Percentiles rank a stretch among this genome's conserved stretches.
These are phyloP conservation scores for Aspergillus ruber DNA, from an alignment of 2,329 filamentous ascomycete species.

Conservation along the genomic window DNA sequence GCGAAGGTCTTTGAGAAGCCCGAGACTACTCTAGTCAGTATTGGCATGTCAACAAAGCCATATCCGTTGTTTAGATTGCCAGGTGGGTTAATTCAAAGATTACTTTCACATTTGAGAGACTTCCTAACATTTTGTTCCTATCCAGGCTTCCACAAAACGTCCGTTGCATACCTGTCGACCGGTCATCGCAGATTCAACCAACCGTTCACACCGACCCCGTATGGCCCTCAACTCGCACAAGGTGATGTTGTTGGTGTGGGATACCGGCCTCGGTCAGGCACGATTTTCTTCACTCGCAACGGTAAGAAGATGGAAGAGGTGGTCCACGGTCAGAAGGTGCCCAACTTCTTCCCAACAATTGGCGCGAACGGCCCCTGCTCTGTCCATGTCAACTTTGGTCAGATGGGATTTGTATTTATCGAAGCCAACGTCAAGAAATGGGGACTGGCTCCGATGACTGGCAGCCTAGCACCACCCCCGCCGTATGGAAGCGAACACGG, in stretches of 20 bases:
- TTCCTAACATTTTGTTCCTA: slow-evolving; percentile 7
- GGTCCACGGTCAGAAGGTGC: slow-evolving; percentile 82
- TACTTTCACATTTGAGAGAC: neutral
- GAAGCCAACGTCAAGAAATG: slow-evolving; percentile 99
- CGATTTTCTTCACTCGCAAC: slow-evolving; percentile 96
- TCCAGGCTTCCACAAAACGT: slow-evolving; percentile 82
- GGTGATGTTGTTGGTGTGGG: slow-evolving; percentile 95
- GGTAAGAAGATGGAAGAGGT: slow-evolving; percentile 96
- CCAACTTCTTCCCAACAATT: slow-evolving; percentile 97
- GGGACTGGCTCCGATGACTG: slow-evolving; percentile 93
- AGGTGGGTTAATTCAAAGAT: slow-evolving; percentile 51
- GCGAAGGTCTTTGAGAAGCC: slow-evolving; percentile 98
- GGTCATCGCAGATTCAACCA: slow-evolving; percentile 88
- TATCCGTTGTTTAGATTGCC: slow-evolving; percentile 92
- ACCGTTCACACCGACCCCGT: slow-evolving; percentile 71
- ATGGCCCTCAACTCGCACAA: slow-evolving; percentile 79
- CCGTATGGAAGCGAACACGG: slow-evolving; percentile 97
- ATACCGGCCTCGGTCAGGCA: slow-evolving; percentile 88
- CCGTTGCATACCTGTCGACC: slow-evolving; percentile 82
- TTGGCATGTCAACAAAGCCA: slow-evolving; percentile 93
- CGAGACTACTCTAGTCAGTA: slow-evolving; percentile 75
- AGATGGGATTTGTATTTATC: slow-evolving; percentile 97
- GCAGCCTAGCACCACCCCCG: slow-evolving; percentile 87
- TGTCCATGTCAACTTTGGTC: slow-evolving; percentile 95
- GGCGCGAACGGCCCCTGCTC: slow-evolving; percentile 89